phyloP scores from a whole-genome alignment of 495 filamentous ascomycete species.

The Podospora fimiseda region DNA sequence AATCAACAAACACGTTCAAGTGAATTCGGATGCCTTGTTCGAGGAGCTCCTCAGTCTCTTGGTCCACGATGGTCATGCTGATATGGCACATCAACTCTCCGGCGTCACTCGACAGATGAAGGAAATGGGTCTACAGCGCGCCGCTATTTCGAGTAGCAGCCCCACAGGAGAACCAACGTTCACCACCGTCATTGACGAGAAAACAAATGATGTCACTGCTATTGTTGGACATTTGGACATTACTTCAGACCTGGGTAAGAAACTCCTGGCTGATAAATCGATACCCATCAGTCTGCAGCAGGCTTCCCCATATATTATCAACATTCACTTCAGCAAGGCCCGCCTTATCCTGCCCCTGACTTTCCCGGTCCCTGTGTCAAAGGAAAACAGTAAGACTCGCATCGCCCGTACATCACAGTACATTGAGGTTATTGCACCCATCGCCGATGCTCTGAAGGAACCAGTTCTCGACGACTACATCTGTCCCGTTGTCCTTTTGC shows the following conservation, averaged over 20 bases:
- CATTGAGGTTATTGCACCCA: conserved; percentile 38
- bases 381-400: conserved; percentile 27
- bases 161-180: not conserved
- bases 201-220: conserved; percentile 6
- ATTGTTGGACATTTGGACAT: conserved; percentile 28
- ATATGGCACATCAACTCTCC: not conserved
- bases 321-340: conserved; percentile 24
- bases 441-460: conserved; percentile 17
- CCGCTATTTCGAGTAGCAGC: not conserved
- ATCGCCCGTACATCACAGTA: conserved; percentile 44
- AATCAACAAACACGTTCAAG: not conserved
- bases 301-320: conserved; percentile 27
- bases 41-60: not conserved
- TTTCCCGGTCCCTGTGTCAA: conserved; percentile 38
- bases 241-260: conserved; percentile 16
- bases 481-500: conserved; percentile 21
- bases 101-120: not conserved
- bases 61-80: not conserved
- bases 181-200: conserved; percentile 5
- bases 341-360: conserved; percentile 19
- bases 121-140: not conserved
- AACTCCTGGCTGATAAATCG: conserved; percentile 22
- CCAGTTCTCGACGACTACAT: conserved; percentile 25
- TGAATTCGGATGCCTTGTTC: not conserved
- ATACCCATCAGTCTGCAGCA: conserved; percentile 26